A percentile compares a stretch with the other conserved stretches of the same genome.
Evolutionary conservation across 306 rosid species (phyloP).

Genomic region (Dryas alaskensis): DNA sequence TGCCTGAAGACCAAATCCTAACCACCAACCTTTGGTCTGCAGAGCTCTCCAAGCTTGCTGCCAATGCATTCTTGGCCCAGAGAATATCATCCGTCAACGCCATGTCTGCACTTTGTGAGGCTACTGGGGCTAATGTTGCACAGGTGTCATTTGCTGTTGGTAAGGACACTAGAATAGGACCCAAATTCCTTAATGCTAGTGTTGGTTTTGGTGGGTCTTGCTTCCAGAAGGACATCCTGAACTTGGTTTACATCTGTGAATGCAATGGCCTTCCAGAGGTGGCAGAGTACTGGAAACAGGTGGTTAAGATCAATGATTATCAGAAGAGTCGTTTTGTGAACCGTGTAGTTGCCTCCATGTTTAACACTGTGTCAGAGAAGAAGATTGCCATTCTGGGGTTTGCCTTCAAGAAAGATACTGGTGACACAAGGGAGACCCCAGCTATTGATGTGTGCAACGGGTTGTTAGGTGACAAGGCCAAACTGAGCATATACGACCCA

Average conservation of each 20-base stretch:
- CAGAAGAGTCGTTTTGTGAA: slow-evolving; percentile 91
- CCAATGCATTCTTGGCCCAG: slow-evolving; percentile 95
- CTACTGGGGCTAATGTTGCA: slow-evolving; percentile 75
- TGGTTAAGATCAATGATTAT: slow-evolving; percentile 87
- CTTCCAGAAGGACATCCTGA: slow-evolving; percentile 92
- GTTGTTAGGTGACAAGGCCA: slow-evolving; percentile 71
- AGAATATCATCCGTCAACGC: slow-evolving; percentile 93
- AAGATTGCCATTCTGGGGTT: slow-evolving; percentile 85
- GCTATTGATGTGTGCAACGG: slow-evolving; percentile 96
- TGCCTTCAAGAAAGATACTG: slow-evolving; percentile 94
- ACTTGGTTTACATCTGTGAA: slow-evolving; percentile 88
- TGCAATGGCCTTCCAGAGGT: slow-evolving; percentile 97
- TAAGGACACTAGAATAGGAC: slow-evolving; percentile 87
- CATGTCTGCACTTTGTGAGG: slow-evolving; percentile 98
- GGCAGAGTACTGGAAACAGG: slow-evolving; percentile 98
- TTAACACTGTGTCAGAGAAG: slow-evolving; percentile 80
- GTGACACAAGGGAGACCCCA: slow-evolving; percentile 90
- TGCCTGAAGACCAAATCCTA: slow-evolving; percentile 66
- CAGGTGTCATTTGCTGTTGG: slow-evolving; percentile 88
- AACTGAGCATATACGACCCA: slow-evolving; percentile 78
- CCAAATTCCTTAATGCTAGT: slow-evolving; percentile 85
- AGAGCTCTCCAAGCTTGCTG: slow-evolving; percentile 91
- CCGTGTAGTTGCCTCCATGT: slow-evolving; percentile 89
- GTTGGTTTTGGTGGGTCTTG: slow-evolving; percentile 98
- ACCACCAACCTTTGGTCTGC: slow-evolving; percentile 98